Conservation (phyloP, 768 basidiomycete genomes). For the Amanita pallidorosea region DNA sequence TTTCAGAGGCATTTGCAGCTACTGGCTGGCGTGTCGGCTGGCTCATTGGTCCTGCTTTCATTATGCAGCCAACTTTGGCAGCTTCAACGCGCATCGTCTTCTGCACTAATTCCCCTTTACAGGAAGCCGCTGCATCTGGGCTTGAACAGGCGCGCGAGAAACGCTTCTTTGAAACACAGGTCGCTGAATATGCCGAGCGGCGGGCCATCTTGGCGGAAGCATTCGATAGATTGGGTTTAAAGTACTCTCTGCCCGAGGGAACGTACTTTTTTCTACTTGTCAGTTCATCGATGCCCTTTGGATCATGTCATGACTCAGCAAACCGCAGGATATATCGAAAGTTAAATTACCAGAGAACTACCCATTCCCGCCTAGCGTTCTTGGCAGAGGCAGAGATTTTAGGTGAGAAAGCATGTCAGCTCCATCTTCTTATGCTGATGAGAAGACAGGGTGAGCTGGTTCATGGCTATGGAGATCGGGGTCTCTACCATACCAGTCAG, state of each 20-base stretch:
- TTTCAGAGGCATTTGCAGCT: slow-evolving; percentile 84
- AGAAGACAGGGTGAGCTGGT: slow-evolving; percentile 75
- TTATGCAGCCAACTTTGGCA: slow-evolving; percentile 80
- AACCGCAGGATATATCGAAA: slow-evolving; percentile 56
- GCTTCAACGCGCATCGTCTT: slow-evolving; percentile 93
- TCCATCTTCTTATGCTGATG: slow-evolving; percentile 6
- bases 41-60: slow-evolving; percentile 79
- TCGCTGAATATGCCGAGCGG: slow-evolving; percentile 70
- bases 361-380: slow-evolving; percentile 64
- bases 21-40: slow-evolving; percentile 98
- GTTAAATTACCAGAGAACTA: slow-evolving; percentile 79
- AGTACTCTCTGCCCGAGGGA: slow-evolving; percentile 84
- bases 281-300: slow-evolving; percentile 12
- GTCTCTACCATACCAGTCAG: slow-evolving; percentile 93
- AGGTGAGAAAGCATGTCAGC: slow-evolving; percentile 27
- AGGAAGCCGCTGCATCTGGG: slow-evolving; percentile 89
- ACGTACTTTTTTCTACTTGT: slow-evolving; percentile 86
- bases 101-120: slow-evolving; percentile 88
- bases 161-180: slow-evolving; percentile 70
- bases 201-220: slow-evolving; percentile 61
- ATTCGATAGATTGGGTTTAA: slow-evolving; percentile 77
- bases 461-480: slow-evolving; percentile 81
- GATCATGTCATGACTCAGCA: slow-evolving; percentile 2
- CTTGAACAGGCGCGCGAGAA: slow-evolving; percentile 68
- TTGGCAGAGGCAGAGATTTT: slow-evolving; percentile 83